Base-by-base conservation (phyloP, 345 rosid species). In the Cardiospermum halicacabum region DNA sequence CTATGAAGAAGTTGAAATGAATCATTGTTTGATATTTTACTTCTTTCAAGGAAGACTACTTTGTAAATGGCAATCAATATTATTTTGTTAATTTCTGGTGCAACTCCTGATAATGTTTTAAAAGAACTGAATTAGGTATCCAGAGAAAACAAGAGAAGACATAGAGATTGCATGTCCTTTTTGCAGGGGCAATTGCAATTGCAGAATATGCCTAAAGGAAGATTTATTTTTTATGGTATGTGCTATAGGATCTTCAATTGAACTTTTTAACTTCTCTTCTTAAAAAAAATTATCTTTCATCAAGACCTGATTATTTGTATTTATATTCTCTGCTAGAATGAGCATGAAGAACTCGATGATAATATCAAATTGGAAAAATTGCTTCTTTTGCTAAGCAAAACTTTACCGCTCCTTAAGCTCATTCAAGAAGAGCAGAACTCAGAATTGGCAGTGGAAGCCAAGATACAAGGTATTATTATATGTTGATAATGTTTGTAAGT, bases 181-280 rank as follows among this genome's bases (percentile, higher is more conserved):
- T 69, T 83, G 87, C 58, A 65, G 62, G 18, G 76, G 81, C 64
- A 69, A 75, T 69, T 83, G 87, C 62, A 83, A 83, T 74, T 83
- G 84, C 72, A 78, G 82, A 69, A 27, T 62, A 34, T 83, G 87
- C 81, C 78, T 83, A 56, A 76, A 72, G 69, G 70, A 78, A 72
- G 73, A 67, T 30, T 57, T 74, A 39, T 59, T 58, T 50, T 31
- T 65, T 40, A 58, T 27, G 77, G 87, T 83, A 50, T 5, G 74
- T 51, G 58, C 55, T 67, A 40, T 66, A 4, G 0, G 30, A 53
- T 62, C 39, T 31, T 56, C 28, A 36, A 45, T 13, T 16, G 67
- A 34, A 34, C 10, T 34, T 43, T 19, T 61, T 43, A 22, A 19
- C 32, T 62, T 60, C 42, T 30, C 25, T 56, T 53, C 53, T 22